Percentiles rank a stretch among this genome's conserved stretches.
phyloP scores from a whole-genome alignment of 257 asterid species.

The Scutellaria galericulata region DNA sequence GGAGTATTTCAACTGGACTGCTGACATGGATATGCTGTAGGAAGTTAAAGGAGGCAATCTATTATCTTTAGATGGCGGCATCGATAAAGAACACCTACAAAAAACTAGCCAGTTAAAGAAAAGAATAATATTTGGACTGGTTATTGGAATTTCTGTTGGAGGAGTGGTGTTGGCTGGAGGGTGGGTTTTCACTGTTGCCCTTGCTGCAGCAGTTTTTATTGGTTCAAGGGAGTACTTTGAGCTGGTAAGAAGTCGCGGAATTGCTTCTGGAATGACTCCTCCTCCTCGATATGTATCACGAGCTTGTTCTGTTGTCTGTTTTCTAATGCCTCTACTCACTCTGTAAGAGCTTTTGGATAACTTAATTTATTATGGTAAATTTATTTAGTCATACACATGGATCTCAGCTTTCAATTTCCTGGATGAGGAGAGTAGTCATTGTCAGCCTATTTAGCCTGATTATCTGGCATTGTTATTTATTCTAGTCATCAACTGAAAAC shows the following conservation, averaged over 20 bases:
- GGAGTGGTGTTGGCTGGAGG: slow-evolving; percentile 94
- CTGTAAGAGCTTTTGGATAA: slow-evolving; percentile 67
- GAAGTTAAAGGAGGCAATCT: slow-evolving; percentile 60
- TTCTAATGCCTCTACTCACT: slow-evolving; percentile 84
- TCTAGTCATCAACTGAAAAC: not conserved
- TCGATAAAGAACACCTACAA: slow-evolving; percentile 46
- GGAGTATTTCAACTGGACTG: slow-evolving; percentile 38
- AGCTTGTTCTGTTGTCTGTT: slow-evolving; percentile 81
- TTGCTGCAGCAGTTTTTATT: slow-evolving; percentile 80
- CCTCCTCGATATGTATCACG: slow-evolving; percentile 93
- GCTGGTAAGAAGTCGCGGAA: slow-evolving; percentile 94
- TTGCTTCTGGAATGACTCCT: slow-evolving; percentile 96
- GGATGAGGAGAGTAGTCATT: slow-evolving; percentile 9
- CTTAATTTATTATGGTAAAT: slow-evolving; percentile 27
- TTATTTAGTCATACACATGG: slow-evolving; percentile 31
- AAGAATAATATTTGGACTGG: slow-evolving; percentile 87
- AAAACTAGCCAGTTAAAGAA: slow-evolving; percentile 75
- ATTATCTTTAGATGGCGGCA: slow-evolving; percentile 41
- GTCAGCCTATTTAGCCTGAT: slow-evolving; percentile 7
- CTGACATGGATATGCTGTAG: slow-evolving; percentile 62
- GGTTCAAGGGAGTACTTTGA: slow-evolving; percentile 94
- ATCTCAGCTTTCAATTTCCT: slow-evolving; percentile 29
- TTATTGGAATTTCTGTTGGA: slow-evolving; percentile 79
- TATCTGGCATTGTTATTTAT: slow-evolving; percentile 21
- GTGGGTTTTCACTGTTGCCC: slow-evolving; percentile 80